These are phyloP conservation scores for Dioscorea cayenensis DNA, from an alignment of 116 monocot genomes.

Conservation along the genomic window DNA sequence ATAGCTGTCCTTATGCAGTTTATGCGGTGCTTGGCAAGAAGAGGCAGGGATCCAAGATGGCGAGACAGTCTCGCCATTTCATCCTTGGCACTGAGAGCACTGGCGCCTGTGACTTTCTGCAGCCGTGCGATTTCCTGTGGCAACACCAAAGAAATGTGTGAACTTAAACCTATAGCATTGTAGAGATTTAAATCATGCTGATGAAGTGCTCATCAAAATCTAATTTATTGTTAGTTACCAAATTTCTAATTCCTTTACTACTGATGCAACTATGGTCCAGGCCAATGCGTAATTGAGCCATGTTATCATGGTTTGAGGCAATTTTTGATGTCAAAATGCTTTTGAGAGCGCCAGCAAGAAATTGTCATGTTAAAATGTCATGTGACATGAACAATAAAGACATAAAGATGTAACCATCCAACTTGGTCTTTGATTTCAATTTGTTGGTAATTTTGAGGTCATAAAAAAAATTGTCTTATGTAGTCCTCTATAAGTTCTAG, in stretches of 20 bases:
- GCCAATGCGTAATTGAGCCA: too few species aligned
- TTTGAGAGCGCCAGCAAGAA: too few species aligned
- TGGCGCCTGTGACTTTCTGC: constrained; percentile 79
- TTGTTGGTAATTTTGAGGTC: too few species aligned
- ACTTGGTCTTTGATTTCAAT: too few species aligned
- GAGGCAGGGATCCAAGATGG: constrained; percentile 88
- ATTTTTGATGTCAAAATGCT: too few species aligned
- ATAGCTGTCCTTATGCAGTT: constrained; percentile 95
- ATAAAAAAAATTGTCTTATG: too few species aligned
- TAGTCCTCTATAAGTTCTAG: too few species aligned
- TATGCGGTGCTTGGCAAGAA: constrained; percentile 90
- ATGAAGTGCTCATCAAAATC: background rate
- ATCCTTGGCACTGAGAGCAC: constrained; percentile 85
- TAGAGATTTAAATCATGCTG: background rate
- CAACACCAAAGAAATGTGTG: background rate
- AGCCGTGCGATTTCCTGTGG: constrained; percentile 82
- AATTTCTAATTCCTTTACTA: background rate
- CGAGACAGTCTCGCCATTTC: constrained; percentile 97
- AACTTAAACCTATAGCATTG: background rate
- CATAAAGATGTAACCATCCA: too few species aligned
- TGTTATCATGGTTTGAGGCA: too few species aligned
- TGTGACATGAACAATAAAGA: too few species aligned
- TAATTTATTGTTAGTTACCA: background rate
- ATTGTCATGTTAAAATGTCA: too few species aligned
- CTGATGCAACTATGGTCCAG: too few species aligned